Evolutionary conservation across 148 eudicot species (phyloP).

Genomic region (Camellia japonica): DNA sequence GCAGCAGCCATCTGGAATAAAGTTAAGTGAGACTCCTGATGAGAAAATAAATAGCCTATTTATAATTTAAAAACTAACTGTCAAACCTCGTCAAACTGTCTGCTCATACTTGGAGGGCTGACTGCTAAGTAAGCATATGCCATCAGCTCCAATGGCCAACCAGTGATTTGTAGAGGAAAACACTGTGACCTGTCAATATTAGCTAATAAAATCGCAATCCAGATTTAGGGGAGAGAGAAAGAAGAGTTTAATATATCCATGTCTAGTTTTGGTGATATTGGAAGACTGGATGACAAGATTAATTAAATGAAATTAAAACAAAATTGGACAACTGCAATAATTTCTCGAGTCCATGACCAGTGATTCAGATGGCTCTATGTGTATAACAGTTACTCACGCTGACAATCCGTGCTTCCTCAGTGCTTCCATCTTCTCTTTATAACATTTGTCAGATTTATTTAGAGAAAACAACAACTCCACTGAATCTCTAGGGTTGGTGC

Average conservation of each 20-base stretch:
- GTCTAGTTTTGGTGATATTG: not conserved
- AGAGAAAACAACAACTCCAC: conserved; percentile 70
- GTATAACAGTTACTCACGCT: conserved; percentile 46
- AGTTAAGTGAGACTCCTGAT: conserved; percentile 11
- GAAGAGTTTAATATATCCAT: not conserved
- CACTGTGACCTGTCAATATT: conserved; percentile 61
- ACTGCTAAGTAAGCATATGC: conserved; percentile 88
- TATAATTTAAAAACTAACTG: not conserved
- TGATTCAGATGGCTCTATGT: not conserved
- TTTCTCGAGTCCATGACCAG: not conserved
- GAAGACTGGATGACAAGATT: not conserved
- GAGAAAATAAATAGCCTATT: not conserved
- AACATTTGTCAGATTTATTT: conserved; percentile 73
- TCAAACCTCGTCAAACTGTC: conserved; percentile 72
- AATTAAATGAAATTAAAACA: not conserved
- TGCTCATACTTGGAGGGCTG: conserved; percentile 82
- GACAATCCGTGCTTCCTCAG: conserved; percentile 78
- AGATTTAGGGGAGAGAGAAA: not conserved
- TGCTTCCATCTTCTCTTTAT: conserved; percentile 74
- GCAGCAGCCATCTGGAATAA: conserved; percentile 80
- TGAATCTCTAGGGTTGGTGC: conserved; percentile 89
- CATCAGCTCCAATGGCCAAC: conserved; percentile 96
- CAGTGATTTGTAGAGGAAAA: conserved; percentile 85
- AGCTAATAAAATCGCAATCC: conserved; percentile 4
- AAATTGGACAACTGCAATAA: no score